Evolutionary conservation across 2,329 filamentous ascomycete genomes (phyloP), one percentile per base, ranked within the genome.

Genomic region (Zasmidium angulare): DNA sequence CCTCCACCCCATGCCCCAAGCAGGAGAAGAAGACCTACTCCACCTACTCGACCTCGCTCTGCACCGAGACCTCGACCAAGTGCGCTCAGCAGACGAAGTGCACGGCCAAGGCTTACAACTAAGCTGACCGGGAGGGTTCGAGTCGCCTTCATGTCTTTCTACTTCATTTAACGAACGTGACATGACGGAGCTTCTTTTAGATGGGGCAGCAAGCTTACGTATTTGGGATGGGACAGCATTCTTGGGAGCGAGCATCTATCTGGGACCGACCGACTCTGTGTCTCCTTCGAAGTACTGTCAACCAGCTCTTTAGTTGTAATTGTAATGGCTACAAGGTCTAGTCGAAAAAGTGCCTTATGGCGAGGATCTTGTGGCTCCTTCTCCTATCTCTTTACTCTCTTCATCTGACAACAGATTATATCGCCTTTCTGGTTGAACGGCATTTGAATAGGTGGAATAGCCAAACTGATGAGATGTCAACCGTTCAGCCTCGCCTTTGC

Each of bases 51-150:
- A 48, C 56, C 21, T 53, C 58, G 20, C 53, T 63, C 46, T 63
- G 61, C 58, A 63, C 58, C 50, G 53, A 58, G 43, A 63, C 52
- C 21, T 53, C 58, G 20, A 56, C 48, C 46, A 47, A 59, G 46
- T 63, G 61, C 58, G 19, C 58, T 24, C 53, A 43, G 36, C 50
- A 21, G 46, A 53, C 51, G 10, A 12, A 21, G 43, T 21, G 23
- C n/a, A 52, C 14, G 2, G 50, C 26, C 21, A 36, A 36, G 26
- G n/a, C 29, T n/a, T 20, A 36, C 50, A 21, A 22, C 26, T 21
- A 23, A 12, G n/a, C 50, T 26, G n/a, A 21, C 50, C 24, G 36
- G 4, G 12, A 17, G 12, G 14, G 4, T 17, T 7, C 6, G 36
- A 43, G 36, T 14, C 11, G 12, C 36, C n/a, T 43, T 43, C n/a